A percentile compares a stretch with the other conserved stretches of the same genome.
phyloP scores from a whole-genome alignment of 495 filamentous ascomycete genomes.

The Neurospora hispaniola region DNA sequence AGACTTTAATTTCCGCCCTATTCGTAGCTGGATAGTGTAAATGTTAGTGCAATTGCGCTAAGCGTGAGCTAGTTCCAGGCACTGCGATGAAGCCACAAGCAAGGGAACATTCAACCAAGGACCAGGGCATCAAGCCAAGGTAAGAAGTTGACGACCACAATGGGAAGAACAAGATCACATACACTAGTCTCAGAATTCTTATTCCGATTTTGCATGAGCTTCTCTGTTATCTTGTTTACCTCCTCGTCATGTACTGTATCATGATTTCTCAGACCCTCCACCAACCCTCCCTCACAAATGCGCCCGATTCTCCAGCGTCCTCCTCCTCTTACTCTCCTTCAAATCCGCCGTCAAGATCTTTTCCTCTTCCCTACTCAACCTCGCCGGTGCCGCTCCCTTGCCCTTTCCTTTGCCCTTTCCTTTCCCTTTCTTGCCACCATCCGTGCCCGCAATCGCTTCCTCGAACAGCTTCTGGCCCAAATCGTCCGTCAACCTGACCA shows the following conservation, averaged over 20 bases:
- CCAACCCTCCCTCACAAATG: slow-evolving; percentile 26
- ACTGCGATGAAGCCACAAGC: too few species aligned
- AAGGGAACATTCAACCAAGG: too few species aligned
- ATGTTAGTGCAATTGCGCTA: too few species aligned
- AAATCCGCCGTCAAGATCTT: slow-evolving; percentile 21
- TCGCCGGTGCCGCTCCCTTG: slow-evolving; percentile 22
- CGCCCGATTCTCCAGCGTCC: slow-evolving; percentile 34
- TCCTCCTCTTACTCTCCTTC: slow-evolving; percentile 29
- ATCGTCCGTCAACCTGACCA: slow-evolving; percentile 61
- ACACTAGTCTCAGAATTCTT: too few species aligned
- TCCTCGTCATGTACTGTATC: not conserved
- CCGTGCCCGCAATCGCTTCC: slow-evolving; percentile 17
- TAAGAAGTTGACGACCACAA: too few species aligned
- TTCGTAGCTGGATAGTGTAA: not conserved
- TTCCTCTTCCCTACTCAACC: slow-evolving; percentile 33
- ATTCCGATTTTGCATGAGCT: not conserved
- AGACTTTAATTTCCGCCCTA: not conserved
- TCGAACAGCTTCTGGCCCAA: slow-evolving; percentile 40
- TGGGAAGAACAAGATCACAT: not conserved
- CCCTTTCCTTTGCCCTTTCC: slow-evolving; percentile 15
- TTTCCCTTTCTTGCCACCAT: slow-evolving; percentile 1
- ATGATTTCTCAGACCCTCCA: not conserved
- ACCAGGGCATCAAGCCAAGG: too few species aligned
- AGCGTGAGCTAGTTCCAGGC: too few species aligned
- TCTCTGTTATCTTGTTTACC: not conserved